Evolutionary conservation across 1,284 basidiomycete species (phyloP), one percentile per base, ranked within the genome.

Genomic region (Agroathelia rolfsii): DNA sequence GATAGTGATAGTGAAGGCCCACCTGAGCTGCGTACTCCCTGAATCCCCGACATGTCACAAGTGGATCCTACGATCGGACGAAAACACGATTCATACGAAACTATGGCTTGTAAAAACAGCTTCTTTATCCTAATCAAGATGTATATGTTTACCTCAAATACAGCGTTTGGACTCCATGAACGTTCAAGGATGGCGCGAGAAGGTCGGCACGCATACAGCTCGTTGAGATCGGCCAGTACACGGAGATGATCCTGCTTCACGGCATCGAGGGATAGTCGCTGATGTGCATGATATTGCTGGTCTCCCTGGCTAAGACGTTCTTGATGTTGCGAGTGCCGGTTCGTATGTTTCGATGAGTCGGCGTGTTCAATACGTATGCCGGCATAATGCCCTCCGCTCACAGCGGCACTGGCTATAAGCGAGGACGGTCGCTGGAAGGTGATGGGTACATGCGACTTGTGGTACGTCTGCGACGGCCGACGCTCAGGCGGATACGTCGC

Each of bases 131-230:
- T 10, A 34, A 26, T n/a, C 21, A 24, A 25, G 20, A 10, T 16
- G 15, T 9, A 17, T 18, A 8, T 36, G 21, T 42, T 28, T 41
- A 72, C 76, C 57, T 80, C 76, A 37, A 79, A 78, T 3, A 59
- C 55, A 0, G 77, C 76, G 43, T 75, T 66, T 34, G 55, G 53
- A 21, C 56, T 53, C 73, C 76, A 83, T n/a, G 64, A 59, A 18
- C 71, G 56, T 32, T 67, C 52, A 27, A 83, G 65, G 21, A 79
- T 71, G 32, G 72, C 68, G 13, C 55, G 35, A 0, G 66, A 70
- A 1, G 77, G 72, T 22, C 66, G 51, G 38, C 67, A 69, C 26
- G 64, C 66, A 44, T 72, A 83, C 16, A 83, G 55, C 55, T 76
- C 69, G 26, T 64, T 61, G 29, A 78, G 44, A 43, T 78, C 76